Percentiles rank a stretch among this genome's conserved stretches.
phyloP scores from a whole-genome alignment of 2,329 filamentous ascomycete species.

The Trichoderma sp. region DNA sequence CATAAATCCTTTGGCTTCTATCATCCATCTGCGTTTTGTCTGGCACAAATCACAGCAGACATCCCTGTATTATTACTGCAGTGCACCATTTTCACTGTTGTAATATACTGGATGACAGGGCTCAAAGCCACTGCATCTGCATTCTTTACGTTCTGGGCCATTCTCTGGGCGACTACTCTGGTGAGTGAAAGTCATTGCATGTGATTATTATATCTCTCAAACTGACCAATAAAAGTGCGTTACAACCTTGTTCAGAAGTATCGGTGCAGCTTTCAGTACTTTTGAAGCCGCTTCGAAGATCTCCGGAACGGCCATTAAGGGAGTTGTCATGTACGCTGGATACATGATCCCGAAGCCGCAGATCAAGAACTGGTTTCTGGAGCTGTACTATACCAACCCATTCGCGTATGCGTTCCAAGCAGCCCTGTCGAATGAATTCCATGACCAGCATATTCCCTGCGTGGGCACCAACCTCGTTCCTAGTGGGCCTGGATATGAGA shows the following conservation, averaged over 20 bases:
- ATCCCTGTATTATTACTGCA: slow-evolving; percentile 61
- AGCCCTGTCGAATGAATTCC: slow-evolving; percentile 71
- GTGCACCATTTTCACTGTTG: slow-evolving; percentile 57
- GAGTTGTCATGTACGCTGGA: slow-evolving; percentile 62
- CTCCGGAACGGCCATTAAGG: slow-evolving; percentile 52
- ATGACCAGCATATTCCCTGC: slow-evolving; percentile 56
- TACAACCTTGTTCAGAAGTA: slow-evolving; percentile 58
- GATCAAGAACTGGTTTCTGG: slow-evolving; percentile 65
- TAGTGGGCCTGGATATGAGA: slow-evolving; percentile 49
- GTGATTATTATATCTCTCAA: background rate
- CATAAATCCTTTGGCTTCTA: slow-evolving; percentile 60
- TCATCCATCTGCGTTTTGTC: slow-evolving; percentile 60
- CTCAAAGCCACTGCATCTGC: slow-evolving; percentile 51
- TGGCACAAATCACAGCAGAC: slow-evolving; percentile 57
- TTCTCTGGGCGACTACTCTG: slow-evolving; percentile 54
- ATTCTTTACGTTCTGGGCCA: slow-evolving; percentile 65
- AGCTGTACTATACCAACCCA: slow-evolving; percentile 67
- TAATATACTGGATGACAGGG: slow-evolving; percentile 66
- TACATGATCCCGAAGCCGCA: slow-evolving; percentile 63
- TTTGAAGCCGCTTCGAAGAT: slow-evolving; percentile 63
- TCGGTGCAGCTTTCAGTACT: slow-evolving; percentile 57
- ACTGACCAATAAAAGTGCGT: slow-evolving; percentile 44
- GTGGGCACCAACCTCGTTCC: slow-evolving; percentile 52
- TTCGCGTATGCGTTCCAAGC: slow-evolving; percentile 70
- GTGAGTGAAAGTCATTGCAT: slow-evolving; percentile 36